These are phyloP conservation scores for Candida schatavii DNA, from an alignment of 805 yeast species.

Conservation along the genomic window DNA sequence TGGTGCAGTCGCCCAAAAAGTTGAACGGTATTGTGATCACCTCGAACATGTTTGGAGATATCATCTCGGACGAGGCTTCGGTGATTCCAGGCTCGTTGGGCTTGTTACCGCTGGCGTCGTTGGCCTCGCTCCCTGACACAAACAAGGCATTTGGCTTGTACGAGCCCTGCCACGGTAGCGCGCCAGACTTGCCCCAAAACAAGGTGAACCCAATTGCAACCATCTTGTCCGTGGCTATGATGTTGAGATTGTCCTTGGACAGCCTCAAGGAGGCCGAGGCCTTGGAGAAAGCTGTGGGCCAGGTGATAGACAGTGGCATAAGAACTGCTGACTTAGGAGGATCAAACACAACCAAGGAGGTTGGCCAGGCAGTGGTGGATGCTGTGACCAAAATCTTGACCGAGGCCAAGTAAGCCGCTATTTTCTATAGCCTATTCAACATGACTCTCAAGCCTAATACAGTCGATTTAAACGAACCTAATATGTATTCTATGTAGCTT, in stretches of 20 bases:
- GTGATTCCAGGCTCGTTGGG: conserved; percentile 98
- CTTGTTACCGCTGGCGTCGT: conserved; percentile 90
- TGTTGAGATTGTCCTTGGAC: conserved; percentile 88
- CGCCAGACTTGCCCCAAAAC: conserved; percentile 86
- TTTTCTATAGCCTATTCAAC: too few species aligned
- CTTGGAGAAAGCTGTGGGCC: conserved; percentile 81
- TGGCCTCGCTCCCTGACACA: conserved; percentile 95
- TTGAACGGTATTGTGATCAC: conserved; percentile 92
- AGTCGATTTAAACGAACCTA: too few species aligned
- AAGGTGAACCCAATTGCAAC: conserved; percentile 96
- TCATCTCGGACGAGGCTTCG: conserved; percentile 95
- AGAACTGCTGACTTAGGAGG: conserved; percentile 95
- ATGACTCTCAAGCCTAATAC: too few species aligned
- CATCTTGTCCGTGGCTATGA: conserved; percentile 93
- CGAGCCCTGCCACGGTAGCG: conserved; percentile 98
- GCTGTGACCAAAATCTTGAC: conserved; percentile 55
- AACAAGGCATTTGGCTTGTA: conserved; percentile 93
- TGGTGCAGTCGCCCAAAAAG: conserved; percentile 85
- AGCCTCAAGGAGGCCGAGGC: conserved; percentile 82
- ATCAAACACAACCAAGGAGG: conserved; percentile 76
- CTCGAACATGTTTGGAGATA: conserved; percentile 97
- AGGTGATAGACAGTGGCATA: conserved; percentile 76
- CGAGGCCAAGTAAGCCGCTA: neutral
- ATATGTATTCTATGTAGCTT: too few species aligned
- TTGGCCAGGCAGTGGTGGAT: conserved; percentile 88